Evolutionary conservation across 345 rosid genomes (phyloP), one percentile per base, ranked within the genome.

Genomic region (Linum tenue): DNA sequence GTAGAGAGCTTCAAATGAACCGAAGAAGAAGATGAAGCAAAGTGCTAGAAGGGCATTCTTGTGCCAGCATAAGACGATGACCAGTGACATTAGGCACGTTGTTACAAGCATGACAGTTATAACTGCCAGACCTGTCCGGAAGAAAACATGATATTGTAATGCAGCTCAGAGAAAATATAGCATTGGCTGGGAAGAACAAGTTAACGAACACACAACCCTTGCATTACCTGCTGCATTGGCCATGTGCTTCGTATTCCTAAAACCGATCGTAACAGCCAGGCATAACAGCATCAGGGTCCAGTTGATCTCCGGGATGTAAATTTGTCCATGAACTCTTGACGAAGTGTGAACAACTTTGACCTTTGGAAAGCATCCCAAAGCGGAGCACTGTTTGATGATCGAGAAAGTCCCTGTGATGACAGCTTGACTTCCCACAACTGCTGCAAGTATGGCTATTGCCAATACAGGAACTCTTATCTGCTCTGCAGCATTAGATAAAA

Each of bases 71-170:
- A 69, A 17, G 39, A 69, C 67, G 41, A 77, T 74, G 62, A 70
- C 61, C 37, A 73, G 61, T 64, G 65, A 73, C 75, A 73, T 77
- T 61, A 77, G 53, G 56, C 63, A 73, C 50, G 78, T 77, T n/a
- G 78, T 77, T 0, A 77, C 73, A 56, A 73, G 53, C 81, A 77
- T 73, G 15, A 76, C 77, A 35, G 74, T 69, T 60, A 72, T 69
- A 10, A 70, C 77, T 0, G 80, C 80, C 56, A 76, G 71, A 42
- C 80, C 80, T 72, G 67, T n/a, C 31, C 31, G 31, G 31, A 56
- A 56, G 2, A 22, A 16, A 57, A 57, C 11, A 3, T 11, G 59
- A 5, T 16, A n/a, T 56, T 11, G 9, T 7, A 3, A n/a, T 14
- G 59, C 12, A 7, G 7, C 17, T 11, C 36, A 56, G 16, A n/a